Conservation (phyloP, 306 rosid genomes). For the Alnus rubra region DNA sequence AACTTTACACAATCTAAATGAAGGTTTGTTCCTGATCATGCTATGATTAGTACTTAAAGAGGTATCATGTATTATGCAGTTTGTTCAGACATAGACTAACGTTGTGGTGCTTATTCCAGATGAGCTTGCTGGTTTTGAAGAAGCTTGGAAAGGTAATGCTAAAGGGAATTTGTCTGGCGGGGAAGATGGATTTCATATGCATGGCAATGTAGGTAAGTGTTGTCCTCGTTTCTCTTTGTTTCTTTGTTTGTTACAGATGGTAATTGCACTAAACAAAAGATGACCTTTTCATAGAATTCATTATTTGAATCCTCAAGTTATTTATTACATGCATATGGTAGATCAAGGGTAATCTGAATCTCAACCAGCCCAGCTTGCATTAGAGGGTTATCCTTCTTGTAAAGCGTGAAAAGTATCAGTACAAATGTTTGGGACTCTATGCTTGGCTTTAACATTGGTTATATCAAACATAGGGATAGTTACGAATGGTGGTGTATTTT, state of each 20-base stretch:
- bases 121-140: constrained; percentile 76
- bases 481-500: no score
- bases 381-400: not conserved
- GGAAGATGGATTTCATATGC: constrained; percentile 32
- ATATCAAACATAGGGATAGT: not conserved
- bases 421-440: not conserved
- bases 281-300: not conserved
- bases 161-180: constrained; percentile 34
- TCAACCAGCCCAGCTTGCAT: not conserved
- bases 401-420: no score
- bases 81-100: not conserved
- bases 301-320: not conserved
- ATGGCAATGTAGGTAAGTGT: constrained; percentile 29
- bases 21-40: constrained; percentile 49
- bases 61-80: not conserved
- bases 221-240: not conserved
- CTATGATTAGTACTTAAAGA: not conserved
- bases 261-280: not conserved
- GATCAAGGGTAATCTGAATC: not conserved
- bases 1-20: constrained; percentile 74
- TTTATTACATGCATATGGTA: no score
- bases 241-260: not conserved
- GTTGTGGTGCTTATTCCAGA: constrained; percentile 36
- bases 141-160: constrained; percentile 64
- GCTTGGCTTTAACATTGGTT: not conserved